Percentiles rank a stretch among this genome's conserved stretches.
Evolutionary conservation across 352 stramenopile species (phyloP).

Genomic region (Phytophthora vignae): DNA sequence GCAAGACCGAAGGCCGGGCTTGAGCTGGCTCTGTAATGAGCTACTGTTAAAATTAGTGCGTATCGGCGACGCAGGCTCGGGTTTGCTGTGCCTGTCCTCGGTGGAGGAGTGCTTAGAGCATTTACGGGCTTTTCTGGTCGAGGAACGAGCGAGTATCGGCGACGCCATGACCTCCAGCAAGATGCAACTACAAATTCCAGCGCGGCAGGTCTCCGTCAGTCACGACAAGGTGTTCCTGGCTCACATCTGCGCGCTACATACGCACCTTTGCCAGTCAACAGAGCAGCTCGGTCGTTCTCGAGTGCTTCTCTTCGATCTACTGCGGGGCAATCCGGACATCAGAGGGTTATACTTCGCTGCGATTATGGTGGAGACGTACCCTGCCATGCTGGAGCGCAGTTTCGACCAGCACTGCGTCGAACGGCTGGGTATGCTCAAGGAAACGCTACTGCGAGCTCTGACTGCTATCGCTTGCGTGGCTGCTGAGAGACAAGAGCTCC

Average conservation of each 20-base stretch:
- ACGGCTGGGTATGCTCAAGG: background rate
- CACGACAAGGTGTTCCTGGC: conserved; percentile 53
- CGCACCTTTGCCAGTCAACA: conserved; percentile 40
- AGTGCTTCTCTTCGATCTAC: conserved; percentile 56
- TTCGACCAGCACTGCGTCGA: conserved; percentile 1
- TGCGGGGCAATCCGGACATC: conserved; percentile 50
- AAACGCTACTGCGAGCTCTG: background rate
- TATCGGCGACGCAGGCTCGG: background rate
- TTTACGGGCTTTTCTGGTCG: conserved; percentile 32
- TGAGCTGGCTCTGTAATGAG: conserved; percentile 40
- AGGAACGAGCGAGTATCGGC: conserved; percentile 21
- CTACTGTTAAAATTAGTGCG: conserved; percentile 31
- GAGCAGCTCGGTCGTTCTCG: conserved; percentile 34
- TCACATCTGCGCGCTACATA: conserved; percentile 51
- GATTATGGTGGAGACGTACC: background rate
- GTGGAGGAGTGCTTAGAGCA: conserved; percentile 41
- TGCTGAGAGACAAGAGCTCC: conserved; percentile 37
- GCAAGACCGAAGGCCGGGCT: conserved; percentile 20
- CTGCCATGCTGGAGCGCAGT: background rate
- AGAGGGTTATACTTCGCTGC: conserved; percentile 51
- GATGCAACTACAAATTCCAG: conserved; percentile 6
- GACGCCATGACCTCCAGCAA: conserved; percentile 12
- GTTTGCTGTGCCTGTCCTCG: conserved; percentile 5
- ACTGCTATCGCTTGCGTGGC: conserved; percentile 16
- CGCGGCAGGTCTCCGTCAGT: conserved; percentile 23